phyloP scores from a whole-genome alignment of 2,329 filamentous ascomycete species.

The Bimuria novae-zelandiae region DNA sequence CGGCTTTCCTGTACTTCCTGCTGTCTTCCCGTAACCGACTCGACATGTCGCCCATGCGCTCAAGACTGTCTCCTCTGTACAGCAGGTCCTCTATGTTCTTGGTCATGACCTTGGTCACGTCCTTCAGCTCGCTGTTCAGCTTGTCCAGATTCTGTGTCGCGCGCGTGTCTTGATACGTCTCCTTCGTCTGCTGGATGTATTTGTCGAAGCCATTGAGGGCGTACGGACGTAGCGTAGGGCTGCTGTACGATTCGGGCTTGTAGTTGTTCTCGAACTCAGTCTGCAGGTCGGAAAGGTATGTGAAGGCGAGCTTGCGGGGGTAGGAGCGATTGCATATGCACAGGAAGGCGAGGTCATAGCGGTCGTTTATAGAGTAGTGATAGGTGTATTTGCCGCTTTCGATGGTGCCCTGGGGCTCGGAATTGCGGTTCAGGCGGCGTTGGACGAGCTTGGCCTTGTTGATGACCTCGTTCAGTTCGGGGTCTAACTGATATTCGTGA shows the following conservation, averaged over 20 bases:
- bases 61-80: slow-evolving; percentile 90
- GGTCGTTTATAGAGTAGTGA: slow-evolving; percentile 79
- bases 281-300: slow-evolving; percentile 91
- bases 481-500: slow-evolving; percentile 60
- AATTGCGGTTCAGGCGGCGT: slow-evolving; percentile 83
- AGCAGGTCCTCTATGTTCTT: slow-evolving; percentile 99
- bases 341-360: slow-evolving; percentile 80
- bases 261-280: slow-evolving; percentile 91
- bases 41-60: slow-evolving; percentile 96
- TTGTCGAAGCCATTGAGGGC: slow-evolving; percentile 98
- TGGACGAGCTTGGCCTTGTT: slow-evolving; percentile 88
- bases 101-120: slow-evolving; percentile 99
- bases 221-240: slow-evolving; percentile 80
- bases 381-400: slow-evolving; percentile 82
- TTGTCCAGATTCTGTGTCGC: slow-evolving; percentile 92
- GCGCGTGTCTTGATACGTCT: slow-evolving; percentile 90
- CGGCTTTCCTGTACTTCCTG: slow-evolving; percentile 90
- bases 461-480: slow-evolving; percentile 84
- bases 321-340: slow-evolving; percentile 93
- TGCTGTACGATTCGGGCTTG: slow-evolving; percentile 72
- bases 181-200: slow-evolving; percentile 90
- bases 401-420: slow-evolving; percentile 89
- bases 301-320: slow-evolving; percentile 97
- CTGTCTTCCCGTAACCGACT: slow-evolving; percentile 86
- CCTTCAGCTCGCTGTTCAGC: slow-evolving; percentile 93